Base-by-base conservation (phyloP, 495 filamentous ascomycete genomes). In the Xylaria intraflava region DNA sequence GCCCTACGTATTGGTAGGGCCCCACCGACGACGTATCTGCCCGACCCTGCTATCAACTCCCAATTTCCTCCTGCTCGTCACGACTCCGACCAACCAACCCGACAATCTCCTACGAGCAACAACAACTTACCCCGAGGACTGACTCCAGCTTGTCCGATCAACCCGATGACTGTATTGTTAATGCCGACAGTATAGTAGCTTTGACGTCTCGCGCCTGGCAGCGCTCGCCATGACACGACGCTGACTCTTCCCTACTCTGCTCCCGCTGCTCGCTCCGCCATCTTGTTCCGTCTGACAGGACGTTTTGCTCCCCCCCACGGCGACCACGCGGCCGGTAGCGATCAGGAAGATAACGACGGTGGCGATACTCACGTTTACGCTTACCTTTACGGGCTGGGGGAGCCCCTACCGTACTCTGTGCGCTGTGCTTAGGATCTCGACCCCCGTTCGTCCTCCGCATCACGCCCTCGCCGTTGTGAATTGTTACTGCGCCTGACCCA, bases 21-120 rank as follows among this genome's bases (percentile, higher is more conserved):
- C 52, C 52, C 52, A 55, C 52, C 30, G 38, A 42, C 52, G 52
- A 55, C 44, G 52, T 55, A 55, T 55, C 52, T 55, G 52, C 52
- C 52, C 52, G 52, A 55, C 42, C 9, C 14, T 31, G 38, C 14
- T 41, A 55, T 49, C 31, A 41, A 55, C 44, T 38, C 31, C 52
- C 52, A 55, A 48, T 55, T 55, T 43, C 52, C 44, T 29, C 22
- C 44, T 44, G 51, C 33, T 47, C 31, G 50, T 43, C 23, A 51
- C 49, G 22, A 53, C 51, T 31, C 46, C 42, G n/a, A n/a, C 20
- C 42, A 42, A 33, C 39, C 42, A 46, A 24, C 51, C 17, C 41
- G 31, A 19, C 50, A 41, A 26, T 23, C 22, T 53, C 50, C 39
- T 24, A 24, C 19, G 2, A 23, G 10, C 20, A 38, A 29, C n/a